phyloP scores from a whole-genome alignment of 1,284 basidiomycete genomes.

The Volvariella volvacea region DNA sequence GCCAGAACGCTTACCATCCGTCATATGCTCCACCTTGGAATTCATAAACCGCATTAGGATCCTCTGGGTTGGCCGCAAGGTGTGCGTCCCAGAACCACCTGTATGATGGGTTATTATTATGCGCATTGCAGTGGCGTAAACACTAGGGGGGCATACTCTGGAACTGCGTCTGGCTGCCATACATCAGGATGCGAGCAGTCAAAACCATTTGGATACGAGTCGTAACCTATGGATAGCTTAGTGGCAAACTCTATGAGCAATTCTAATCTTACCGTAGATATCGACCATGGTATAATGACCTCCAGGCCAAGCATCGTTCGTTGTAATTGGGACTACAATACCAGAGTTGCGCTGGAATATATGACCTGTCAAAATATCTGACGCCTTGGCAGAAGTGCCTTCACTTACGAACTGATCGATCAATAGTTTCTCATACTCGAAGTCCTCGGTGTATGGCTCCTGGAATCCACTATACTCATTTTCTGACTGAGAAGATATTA shows the following conservation, averaged over 20 bases:
- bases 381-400: background rate
- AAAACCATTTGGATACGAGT: conserved; percentile 51
- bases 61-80: conserved; percentile 27
- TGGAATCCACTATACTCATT: conserved; percentile 43
- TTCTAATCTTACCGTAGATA: conserved; percentile 29
- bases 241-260: background rate
- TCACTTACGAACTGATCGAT: conserved; percentile 29
- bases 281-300: conserved; percentile 37
- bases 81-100: conserved; percentile 34
- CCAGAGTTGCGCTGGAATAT: conserved; percentile 30
- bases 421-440: conserved; percentile 33
- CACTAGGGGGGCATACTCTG: conserved; percentile 23
- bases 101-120: background rate
- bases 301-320: conserved; percentile 37
- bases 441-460: conserved; percentile 34
- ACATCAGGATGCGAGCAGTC: conserved; percentile 44
- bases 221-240: conserved; percentile 25
- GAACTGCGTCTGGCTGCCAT: conserved; percentile 39
- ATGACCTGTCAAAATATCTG: conserved; percentile 1
- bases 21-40: conserved; percentile 49
- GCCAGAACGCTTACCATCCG: conserved; percentile 30
- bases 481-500: conserved; percentile 26
- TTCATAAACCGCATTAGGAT: conserved; percentile 37
- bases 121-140: background rate
- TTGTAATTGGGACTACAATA: conserved; percentile 38